Evolutionary conservation across 257 asterid species (phyloP).

Genomic region (Fraxinus quadrangulata): DNA sequence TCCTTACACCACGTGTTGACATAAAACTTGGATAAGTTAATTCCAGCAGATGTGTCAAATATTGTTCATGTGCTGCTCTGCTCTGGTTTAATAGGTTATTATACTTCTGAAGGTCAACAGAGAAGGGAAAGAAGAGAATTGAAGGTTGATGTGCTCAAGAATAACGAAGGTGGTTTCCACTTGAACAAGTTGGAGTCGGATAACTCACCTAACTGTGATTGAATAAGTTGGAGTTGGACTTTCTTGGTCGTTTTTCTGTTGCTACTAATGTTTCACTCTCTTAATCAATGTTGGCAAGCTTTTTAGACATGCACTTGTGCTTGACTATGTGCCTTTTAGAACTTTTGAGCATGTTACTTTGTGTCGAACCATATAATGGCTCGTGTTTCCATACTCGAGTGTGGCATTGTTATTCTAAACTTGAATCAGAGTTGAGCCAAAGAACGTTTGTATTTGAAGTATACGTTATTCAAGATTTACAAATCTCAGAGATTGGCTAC

Average conservation of each 20-base stretch:
- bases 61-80: neutral
- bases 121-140: constrained; percentile 76
- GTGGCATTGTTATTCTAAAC: neutral
- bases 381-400: neutral
- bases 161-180: constrained; percentile 59
- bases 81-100: constrained; percentile 40
- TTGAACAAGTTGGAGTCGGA: constrained; percentile 54
- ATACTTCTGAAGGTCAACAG: constrained; percentile 76
- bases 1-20: too few species aligned
- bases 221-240: neutral
- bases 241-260: too few species aligned
- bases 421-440: neutral
- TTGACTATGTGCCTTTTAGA: too few species aligned
- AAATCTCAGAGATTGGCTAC: neutral
- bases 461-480: neutral
- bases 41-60: neutral
- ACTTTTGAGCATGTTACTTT: too few species aligned
- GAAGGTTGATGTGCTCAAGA: constrained; percentile 77
- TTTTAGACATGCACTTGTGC: too few species aligned
- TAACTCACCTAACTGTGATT: constrained; percentile 3
- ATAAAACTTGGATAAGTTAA: too few species aligned
- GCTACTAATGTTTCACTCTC: too few species aligned
- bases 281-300: too few species aligned
- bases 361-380: too few species aligned
- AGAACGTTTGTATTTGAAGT: too few species aligned